Conservation (phyloP, 352 stramenopile genomes). For the Pilasporangium apinafurcum region DNA sequence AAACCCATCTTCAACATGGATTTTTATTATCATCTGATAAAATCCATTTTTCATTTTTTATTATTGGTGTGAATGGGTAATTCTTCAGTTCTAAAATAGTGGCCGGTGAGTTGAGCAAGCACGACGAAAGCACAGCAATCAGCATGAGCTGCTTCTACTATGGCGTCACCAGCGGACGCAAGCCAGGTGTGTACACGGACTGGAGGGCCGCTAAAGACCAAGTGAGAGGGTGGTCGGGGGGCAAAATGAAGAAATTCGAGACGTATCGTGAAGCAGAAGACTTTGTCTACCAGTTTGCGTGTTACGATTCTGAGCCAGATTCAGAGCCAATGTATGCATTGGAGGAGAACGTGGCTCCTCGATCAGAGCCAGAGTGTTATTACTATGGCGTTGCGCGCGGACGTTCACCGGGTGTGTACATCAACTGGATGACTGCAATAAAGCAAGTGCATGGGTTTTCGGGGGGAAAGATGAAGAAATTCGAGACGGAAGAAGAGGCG, state of each 20-base stretch:
- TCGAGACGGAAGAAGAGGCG: constrained; percentile 33
- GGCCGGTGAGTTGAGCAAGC: constrained; percentile 12
- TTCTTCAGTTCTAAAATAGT: constrained; percentile 21
- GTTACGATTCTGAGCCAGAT: constrained; percentile 5
- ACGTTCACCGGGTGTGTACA: constrained; percentile 40
- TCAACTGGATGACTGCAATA: constrained; percentile 43
- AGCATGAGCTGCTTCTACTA: constrained; percentile 17
- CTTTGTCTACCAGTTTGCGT: constrained; percentile 35
- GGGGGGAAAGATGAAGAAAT: constrained; percentile 53
- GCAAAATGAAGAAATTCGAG: constrained; percentile 63
- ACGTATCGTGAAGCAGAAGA: constrained; percentile 32
- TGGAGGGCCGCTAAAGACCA: constrained; percentile 40
- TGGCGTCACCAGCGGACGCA: constrained; percentile 48
- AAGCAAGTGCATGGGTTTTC: constrained; percentile 42
- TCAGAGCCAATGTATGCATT: no score
- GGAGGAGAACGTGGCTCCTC: no score
- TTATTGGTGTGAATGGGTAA: constrained; percentile 58
- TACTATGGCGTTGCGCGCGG: constrained; percentile 59
- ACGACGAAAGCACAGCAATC: background rate
- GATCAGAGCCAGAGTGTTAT: background rate
- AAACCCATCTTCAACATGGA: constrained; percentile 72
- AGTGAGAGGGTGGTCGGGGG: constrained; percentile 45
- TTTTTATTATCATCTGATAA: constrained; percentile 54
- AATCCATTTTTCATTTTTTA: constrained; percentile 21
- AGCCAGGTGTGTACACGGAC: constrained; percentile 40